A percentile compares a stretch with the other conserved stretches of the same genome.
phyloP scores from a whole-genome alignment of 2,329 filamentous ascomycete genomes.

The Botrytis aclada region DNA sequence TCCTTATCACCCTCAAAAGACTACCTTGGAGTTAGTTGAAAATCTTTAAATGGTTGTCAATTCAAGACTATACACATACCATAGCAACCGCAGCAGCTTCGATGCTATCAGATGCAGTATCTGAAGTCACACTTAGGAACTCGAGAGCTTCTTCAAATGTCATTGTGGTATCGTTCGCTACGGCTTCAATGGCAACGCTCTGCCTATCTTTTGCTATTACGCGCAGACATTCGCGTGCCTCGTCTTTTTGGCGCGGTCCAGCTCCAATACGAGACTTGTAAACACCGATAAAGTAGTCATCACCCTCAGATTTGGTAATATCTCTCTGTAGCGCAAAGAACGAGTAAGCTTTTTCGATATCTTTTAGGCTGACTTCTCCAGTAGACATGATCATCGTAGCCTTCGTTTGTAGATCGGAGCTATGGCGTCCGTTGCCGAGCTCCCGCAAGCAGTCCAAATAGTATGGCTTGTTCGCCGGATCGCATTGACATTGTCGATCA shows the following conservation, averaged over 20 bases:
- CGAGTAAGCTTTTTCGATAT: slow-evolving; percentile 56
- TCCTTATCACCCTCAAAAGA: slow-evolving; percentile 34
- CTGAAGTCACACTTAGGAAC: slow-evolving; percentile 50
- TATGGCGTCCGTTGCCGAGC: slow-evolving; percentile 50
- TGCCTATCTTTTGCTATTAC: slow-evolving; percentile 57
- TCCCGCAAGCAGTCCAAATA: slow-evolving; percentile 65
- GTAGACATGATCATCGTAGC: slow-evolving; percentile 56
- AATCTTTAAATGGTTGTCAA: background rate
- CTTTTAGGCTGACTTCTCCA: slow-evolving; percentile 54
- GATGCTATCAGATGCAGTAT: slow-evolving; percentile 36
- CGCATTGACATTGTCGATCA: slow-evolving; percentile 54
- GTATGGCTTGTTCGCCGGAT: slow-evolving; percentile 53
- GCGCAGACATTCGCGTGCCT: slow-evolving; percentile 54
- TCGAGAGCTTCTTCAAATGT: slow-evolving; percentile 62
- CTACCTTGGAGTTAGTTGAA: slow-evolving; percentile 24
- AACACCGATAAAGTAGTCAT: slow-evolving; percentile 59
- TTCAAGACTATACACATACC: slow-evolving; percentile 27
- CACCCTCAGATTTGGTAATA: slow-evolving; percentile 42
- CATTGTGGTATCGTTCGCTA: slow-evolving; percentile 54
- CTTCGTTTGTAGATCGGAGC: slow-evolving; percentile 55
- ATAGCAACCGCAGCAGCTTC: slow-evolving; percentile 36
- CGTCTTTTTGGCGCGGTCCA: slow-evolving; percentile 51
- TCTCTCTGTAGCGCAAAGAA: slow-evolving; percentile 54
- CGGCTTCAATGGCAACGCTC: slow-evolving; percentile 56
- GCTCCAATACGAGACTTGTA: slow-evolving; percentile 59